Evolutionary conservation across 805 yeast species (phyloP), one percentile per base, ranked within the genome.

Genomic region (Saccharomycopsis schoenii): DNA sequence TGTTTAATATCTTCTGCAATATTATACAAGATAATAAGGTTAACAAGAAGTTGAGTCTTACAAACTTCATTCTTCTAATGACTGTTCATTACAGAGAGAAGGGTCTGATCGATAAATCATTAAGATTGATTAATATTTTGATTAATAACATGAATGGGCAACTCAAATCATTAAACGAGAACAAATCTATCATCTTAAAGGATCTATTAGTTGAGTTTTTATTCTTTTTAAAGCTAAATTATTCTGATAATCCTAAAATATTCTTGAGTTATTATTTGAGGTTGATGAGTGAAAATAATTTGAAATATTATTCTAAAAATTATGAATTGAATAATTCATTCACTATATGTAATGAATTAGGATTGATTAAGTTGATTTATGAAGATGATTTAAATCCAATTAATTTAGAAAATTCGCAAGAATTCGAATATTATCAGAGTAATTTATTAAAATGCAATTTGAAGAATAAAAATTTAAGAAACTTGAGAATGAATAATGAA

Each of bases 151-250:
- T 47, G 52, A 47, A 47, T 47, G n/a, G 8, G 2, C 19, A 47
- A 47, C 19, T 47, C n/a, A 47, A 47, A n/a, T 11, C 21, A 14
- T 17, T 59, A 10, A 59, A 59, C 25, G 39, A 25, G 9, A 36
- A 47, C n/a, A 58, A 61, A 15, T 58, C 61, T 24, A 34, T 51
- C 11, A 40, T 47, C 15, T 54, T 42, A 10, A 62, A 60, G 34
- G 62, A 62, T 37, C 25, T 62, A 6, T 34, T 62, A 10, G 60
- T 62, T 17, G 64, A 62, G 19, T 62, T 62, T 56, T 50, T 56
- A 9, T n/a, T 60, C 14, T 42, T 60, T 15, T 41, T 62, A 14
- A 54, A 55, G 47, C 14, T 19, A 19, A 59, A 55, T 41, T 60
- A 60, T 43, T 15, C 51, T 14, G 51, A 60, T 19, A 47, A 62